phyloP scores from a whole-genome alignment of 768 basidiomycete species.

The Gautieria morchelliformis region DNA sequence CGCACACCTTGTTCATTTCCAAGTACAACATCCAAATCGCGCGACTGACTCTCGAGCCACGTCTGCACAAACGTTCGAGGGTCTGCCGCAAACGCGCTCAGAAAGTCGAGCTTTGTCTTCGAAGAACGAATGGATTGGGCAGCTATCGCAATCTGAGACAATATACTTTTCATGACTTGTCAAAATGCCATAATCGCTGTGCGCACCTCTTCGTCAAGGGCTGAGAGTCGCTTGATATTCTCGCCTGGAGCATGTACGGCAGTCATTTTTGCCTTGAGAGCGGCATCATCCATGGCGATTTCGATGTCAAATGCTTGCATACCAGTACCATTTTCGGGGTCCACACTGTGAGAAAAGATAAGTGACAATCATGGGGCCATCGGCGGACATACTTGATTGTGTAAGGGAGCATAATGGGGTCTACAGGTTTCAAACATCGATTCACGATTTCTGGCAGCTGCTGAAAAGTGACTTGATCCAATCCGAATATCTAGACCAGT shows the following conservation, averaged over 20 bases:
- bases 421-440: constrained; percentile 64
- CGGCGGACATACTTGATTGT: constrained; percentile 45
- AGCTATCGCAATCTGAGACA: constrained; percentile 60
- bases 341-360: constrained; percentile 16
- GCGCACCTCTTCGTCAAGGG: constrained; percentile 83
- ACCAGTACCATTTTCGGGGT: constrained; percentile 45
- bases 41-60: constrained; percentile 87
- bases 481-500: constrained; percentile 51
- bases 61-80: constrained; percentile 78
- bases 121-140: constrained; percentile 83
- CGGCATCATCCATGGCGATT: constrained; percentile 74
- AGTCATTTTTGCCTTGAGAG: constrained; percentile 62
- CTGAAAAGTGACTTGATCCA: constrained; percentile 64
- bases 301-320: constrained; percentile 82
- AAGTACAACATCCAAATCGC: constrained; percentile 83
- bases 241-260: constrained; percentile 61
- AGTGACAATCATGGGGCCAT: not conserved
- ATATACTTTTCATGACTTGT: not conserved
- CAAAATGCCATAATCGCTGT: not conserved
- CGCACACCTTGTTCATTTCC: constrained; percentile 67
- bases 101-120: constrained; percentile 78
- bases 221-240: constrained; percentile 52
- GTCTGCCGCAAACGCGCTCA: constrained; percentile 70
- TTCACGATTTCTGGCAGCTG: constrained; percentile 80
- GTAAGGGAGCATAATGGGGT: constrained; percentile 77